A percentile compares a stretch with the other conserved stretches of the same genome.
phyloP scores from a whole-genome alignment of 768 basidiomycete species.

The Leccinum subtestaceum region DNA sequence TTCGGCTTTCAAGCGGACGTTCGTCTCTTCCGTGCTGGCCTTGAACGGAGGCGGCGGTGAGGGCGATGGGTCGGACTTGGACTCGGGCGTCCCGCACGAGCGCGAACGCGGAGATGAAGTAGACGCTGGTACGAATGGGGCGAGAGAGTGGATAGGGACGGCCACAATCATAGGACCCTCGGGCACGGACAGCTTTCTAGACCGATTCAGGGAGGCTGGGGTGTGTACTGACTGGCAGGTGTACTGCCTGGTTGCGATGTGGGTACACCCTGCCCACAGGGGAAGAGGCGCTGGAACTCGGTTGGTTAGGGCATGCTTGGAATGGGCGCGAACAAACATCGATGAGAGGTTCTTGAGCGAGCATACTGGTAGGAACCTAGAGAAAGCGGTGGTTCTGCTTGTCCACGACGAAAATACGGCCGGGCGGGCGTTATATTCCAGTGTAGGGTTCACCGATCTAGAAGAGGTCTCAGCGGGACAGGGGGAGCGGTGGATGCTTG shows the following conservation, averaged over 20 bases:
- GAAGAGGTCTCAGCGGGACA: slow-evolving; percentile 4
- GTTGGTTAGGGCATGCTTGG: slow-evolving; percentile 19
- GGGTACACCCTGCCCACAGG: slow-evolving; percentile 29
- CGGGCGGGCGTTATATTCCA: slow-evolving; percentile 20
- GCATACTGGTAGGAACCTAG: not conserved
- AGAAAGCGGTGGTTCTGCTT: slow-evolving; percentile 20
- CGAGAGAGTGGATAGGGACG: slow-evolving; percentile 21
- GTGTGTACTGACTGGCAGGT: slow-evolving; percentile 16
- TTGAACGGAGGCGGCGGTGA: not conserved
- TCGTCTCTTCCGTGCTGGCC: slow-evolving; percentile 9
- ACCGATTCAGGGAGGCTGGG: slow-evolving; percentile 14
- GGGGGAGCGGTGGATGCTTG: slow-evolving; percentile 23
- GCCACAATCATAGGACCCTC: slow-evolving; percentile 17
- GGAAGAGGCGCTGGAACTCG: slow-evolving; percentile 19
- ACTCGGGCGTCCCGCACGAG: not conserved
- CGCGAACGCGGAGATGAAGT: not conserved
- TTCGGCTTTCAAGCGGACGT: slow-evolving; percentile 9
- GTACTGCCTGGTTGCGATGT: slow-evolving; percentile 25
- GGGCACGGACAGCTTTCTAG: slow-evolving; percentile 2
- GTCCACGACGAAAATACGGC: slow-evolving; percentile 15
- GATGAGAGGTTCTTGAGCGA: slow-evolving; percentile 8
- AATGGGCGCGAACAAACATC: slow-evolving; percentile 24
- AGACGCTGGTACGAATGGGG: not conserved
- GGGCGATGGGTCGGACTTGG: not conserved
- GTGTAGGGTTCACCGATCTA: slow-evolving; percentile 19